Evolutionary conservation across 1,284 basidiomycete genomes (phyloP).

Genomic region (Malassezia japonica): DNA sequence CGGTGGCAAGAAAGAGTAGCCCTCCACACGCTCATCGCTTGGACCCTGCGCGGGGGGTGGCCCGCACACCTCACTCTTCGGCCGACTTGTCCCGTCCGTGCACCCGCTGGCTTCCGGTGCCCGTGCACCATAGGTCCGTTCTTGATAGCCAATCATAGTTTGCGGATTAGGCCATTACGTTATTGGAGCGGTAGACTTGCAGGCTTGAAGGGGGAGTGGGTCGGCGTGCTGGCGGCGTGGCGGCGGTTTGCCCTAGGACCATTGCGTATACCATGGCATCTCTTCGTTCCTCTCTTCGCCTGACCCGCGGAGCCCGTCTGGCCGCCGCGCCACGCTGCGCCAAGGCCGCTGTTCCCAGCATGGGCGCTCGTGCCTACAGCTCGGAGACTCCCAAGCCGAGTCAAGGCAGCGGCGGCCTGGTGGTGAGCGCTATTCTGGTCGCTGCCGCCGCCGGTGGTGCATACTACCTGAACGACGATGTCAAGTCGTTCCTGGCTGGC

Average conservation of each 20-base stretch:
- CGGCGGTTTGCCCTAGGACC: no score
- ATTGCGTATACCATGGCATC: neutral
- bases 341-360: neutral
- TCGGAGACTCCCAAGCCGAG: neutral
- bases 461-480: constrained; percentile 7
- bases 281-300: neutral
- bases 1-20: no score
- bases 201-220: no score
- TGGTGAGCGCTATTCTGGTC: neutral
- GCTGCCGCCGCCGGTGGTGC: constrained; percentile 19
- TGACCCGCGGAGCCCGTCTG: neutral
- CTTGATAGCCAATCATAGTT: neutral
- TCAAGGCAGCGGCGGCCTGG: neutral
- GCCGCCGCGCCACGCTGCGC: neutral
- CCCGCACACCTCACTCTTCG: no score
- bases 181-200: no score
- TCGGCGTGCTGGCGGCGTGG: no score
- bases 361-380: neutral
- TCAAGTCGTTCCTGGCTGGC: no score
- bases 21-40: no score
- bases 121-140: no score
- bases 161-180: neutral
- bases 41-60: no score
- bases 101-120: no score
- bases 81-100: no score